These are phyloP conservation scores for Pseudocercospora musae DNA, from an alignment of 2,329 filamentous ascomycete species.

Conservation along the genomic window DNA sequence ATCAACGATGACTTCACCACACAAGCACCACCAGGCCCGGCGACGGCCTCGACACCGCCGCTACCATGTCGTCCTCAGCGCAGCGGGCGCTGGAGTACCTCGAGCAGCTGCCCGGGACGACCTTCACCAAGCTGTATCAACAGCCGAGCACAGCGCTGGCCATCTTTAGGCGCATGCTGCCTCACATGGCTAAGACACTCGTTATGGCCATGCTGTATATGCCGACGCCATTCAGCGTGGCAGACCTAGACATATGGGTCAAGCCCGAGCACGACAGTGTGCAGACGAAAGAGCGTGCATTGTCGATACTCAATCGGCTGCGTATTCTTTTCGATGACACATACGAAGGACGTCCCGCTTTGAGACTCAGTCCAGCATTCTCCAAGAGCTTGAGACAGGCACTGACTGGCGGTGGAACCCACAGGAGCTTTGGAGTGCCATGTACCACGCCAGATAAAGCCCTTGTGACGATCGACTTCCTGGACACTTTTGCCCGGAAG, in stretches of 20 bases:
- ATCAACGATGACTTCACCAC: slow-evolving; percentile 14
- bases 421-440: slow-evolving; percentile 87
- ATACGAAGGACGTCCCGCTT: slow-evolving; percentile 63
- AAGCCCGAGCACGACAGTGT: slow-evolving; percentile 52
- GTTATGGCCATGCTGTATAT: slow-evolving; percentile 96
- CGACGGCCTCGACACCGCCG: slow-evolving; percentile 12
- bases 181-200: slow-evolving; percentile 87
- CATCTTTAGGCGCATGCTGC: slow-evolving; percentile 95
- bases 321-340: slow-evolving; percentile 73
- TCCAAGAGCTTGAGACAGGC: slow-evolving; percentile 78
- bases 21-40: slow-evolving; percentile 11
- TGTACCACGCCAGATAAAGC: slow-evolving; percentile 61
- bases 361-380: slow-evolving; percentile 78
- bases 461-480: slow-evolving; percentile 65
- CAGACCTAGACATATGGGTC: slow-evolving; percentile 83
- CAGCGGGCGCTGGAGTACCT: slow-evolving; percentile 79
- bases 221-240: slow-evolving; percentile 71
- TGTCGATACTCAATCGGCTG: slow-evolving; percentile 77
- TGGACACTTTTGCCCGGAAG: slow-evolving; percentile 80
- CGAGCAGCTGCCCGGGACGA: slow-evolving; percentile 83
- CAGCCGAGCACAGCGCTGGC: slow-evolving; percentile 93
- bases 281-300: slow-evolving; percentile 72
- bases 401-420: slow-evolving; percentile 73
- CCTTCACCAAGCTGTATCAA: slow-evolving; percentile 87
- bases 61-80: slow-evolving; percentile 47